phyloP scores from a whole-genome alignment of 768 basidiomycete species.

The Pleurotus djamor region DNA sequence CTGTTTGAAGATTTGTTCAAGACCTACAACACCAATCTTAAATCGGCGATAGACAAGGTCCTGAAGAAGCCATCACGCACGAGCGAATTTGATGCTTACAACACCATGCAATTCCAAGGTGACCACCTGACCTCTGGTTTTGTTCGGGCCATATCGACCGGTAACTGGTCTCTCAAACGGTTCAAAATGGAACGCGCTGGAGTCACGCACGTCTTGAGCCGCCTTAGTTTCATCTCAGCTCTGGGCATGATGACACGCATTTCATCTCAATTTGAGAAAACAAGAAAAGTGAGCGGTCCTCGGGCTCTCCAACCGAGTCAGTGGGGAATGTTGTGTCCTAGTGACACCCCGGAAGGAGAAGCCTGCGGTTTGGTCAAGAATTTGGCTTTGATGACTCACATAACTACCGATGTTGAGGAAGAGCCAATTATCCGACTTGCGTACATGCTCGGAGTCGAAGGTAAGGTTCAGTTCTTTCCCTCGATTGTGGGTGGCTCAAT shows the following conservation, averaged over 20 bases:
- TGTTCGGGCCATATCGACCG: constrained; percentile 95
- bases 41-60: constrained; percentile 94
- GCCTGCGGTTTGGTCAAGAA: constrained; percentile 99
- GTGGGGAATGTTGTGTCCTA: constrained; percentile 98
- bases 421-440: constrained; percentile 87
- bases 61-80: constrained; percentile 95
- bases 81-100: constrained; percentile 91
- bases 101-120: constrained; percentile 94
- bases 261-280: constrained; percentile 98
- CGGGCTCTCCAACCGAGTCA: constrained; percentile 96
- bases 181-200: constrained; percentile 99
- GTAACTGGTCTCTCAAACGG: constrained; percentile 98
- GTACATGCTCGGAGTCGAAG: constrained; percentile 97
- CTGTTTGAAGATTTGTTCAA: constrained; percentile 99
- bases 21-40: constrained; percentile 95
- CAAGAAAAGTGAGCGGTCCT: constrained; percentile 96
- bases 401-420: constrained; percentile 98
- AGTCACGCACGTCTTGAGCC: constrained; percentile 95
- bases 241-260: constrained; percentile 99
- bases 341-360: constrained; percentile 99
- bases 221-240: constrained; percentile 94
- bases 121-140: constrained; percentile 96
- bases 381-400: constrained; percentile 98
- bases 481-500: constrained; percentile 5
- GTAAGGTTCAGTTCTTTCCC: constrained; percentile 32